These are phyloP conservation scores for Umbilicaria muhlenbergii DNA, from an alignment of 495 filamentous ascomycete genomes.

Conservation along the genomic window DNA sequence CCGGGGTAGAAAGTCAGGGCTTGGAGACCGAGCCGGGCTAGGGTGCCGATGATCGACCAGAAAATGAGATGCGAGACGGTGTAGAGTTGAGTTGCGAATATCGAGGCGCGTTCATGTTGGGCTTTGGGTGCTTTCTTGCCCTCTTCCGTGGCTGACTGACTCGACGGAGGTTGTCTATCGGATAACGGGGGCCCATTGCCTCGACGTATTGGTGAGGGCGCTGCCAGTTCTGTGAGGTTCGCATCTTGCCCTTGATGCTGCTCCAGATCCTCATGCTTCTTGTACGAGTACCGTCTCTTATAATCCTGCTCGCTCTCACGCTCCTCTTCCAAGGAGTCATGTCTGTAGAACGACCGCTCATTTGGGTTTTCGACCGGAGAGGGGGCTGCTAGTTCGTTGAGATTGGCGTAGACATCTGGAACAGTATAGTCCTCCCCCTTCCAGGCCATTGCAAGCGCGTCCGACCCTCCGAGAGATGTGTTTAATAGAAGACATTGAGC, in stretches of 20 bases:
- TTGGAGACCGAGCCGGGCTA: slow-evolving; percentile 69
- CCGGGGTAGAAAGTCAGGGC: slow-evolving; percentile 69
- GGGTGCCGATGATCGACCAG: slow-evolving; percentile 77
- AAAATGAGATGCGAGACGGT: slow-evolving; percentile 68
- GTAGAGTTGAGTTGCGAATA: slow-evolving; percentile 54
- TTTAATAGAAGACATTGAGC: too few species aligned
- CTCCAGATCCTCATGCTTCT: not conserved
- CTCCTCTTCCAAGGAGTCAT: slow-evolving; percentile 16
- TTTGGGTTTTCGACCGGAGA: slow-evolving; percentile 30
- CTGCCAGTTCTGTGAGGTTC: slow-evolving; percentile 12
- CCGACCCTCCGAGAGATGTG: too few species aligned
- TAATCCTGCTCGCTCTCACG: slow-evolving; percentile 14
- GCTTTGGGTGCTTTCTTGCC: not conserved
- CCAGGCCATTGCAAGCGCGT: too few species aligned
- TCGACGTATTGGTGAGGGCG: slow-evolving; percentile 4
- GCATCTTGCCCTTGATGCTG: slow-evolving; percentile 3
- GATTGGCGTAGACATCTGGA: slow-evolving; percentile 12
- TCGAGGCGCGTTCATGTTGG: slow-evolving; percentile 22
- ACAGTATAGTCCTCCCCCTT: not conserved
- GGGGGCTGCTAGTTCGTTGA: slow-evolving; percentile 29
- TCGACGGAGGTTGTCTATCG: too few species aligned
- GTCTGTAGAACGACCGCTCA: slow-evolving; percentile 16
- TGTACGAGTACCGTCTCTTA: not conserved
- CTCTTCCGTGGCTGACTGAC: not conserved
- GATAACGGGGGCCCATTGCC: not conserved